phyloP scores from a whole-genome alignment of 2,329 filamentous ascomycete species.

The Didymella keratinophila region DNA sequence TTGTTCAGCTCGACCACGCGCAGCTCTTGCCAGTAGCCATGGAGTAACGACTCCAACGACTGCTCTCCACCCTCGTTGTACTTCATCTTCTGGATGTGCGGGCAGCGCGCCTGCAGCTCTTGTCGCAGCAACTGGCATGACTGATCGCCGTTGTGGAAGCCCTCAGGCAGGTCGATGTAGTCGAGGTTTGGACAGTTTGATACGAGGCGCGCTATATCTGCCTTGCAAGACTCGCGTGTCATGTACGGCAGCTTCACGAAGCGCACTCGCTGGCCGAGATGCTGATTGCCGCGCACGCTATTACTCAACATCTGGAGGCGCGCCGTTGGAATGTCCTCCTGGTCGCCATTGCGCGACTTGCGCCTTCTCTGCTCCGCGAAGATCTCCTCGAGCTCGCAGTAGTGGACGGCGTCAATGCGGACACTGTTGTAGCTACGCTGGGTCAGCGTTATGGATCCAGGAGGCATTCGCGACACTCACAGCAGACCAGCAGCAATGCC shows the following conservation, averaged over 20 bases:
- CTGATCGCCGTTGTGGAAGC: slow-evolving; percentile 82
- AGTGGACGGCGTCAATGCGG: slow-evolving; percentile 92
- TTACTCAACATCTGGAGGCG: slow-evolving; percentile 81
- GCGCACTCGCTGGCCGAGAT: slow-evolving; percentile 72
- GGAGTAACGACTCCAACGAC: slow-evolving; percentile 74
- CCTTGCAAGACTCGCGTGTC: slow-evolving; percentile 86
- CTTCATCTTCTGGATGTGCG: slow-evolving; percentile 86
- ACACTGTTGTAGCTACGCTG: slow-evolving; percentile 79
- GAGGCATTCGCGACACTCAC: slow-evolving; percentile 60
- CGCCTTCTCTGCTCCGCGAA: slow-evolving; percentile 74
- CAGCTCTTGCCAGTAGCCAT: slow-evolving; percentile 72
- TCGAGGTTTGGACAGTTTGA: slow-evolving; percentile 83
- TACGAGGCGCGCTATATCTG: slow-evolving; percentile 84
- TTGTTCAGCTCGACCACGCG: slow-evolving; percentile 75
- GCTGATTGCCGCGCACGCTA: slow-evolving; percentile 79
- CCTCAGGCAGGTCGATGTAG: slow-evolving; percentile 90
- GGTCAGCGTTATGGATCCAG: slow-evolving; percentile 17
- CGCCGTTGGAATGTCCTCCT: slow-evolving; percentile 78
- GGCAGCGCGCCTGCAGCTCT: slow-evolving; percentile 84
- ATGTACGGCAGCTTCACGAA: slow-evolving; percentile 93
- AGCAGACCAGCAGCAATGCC: slow-evolving; percentile 63
- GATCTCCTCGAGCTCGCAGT: slow-evolving; percentile 85
- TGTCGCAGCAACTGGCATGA: slow-evolving; percentile 78
- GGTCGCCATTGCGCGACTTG: slow-evolving; percentile 71
- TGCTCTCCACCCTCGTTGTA: slow-evolving; percentile 81